Conservation (phyloP, 2,329 filamentous ascomycete species). For the Basipetospora chlamydospora region DNA sequence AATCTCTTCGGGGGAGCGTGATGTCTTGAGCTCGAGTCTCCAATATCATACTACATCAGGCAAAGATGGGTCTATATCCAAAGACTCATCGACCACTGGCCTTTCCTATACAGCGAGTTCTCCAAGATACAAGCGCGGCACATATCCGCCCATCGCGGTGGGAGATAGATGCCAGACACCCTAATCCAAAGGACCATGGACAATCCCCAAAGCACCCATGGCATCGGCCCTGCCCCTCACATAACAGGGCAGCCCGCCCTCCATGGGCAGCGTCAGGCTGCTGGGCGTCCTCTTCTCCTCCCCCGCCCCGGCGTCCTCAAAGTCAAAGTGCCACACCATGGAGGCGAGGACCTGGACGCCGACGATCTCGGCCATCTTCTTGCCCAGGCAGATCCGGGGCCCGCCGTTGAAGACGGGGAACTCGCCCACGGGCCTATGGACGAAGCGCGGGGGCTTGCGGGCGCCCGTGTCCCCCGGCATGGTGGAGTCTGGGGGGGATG, state of each 20-base stretch:
- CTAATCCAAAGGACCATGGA: no score
- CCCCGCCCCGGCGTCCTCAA: slow-evolving; percentile 26
- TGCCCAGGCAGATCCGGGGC: slow-evolving; percentile 44
- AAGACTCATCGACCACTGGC: no score
- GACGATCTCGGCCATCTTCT: slow-evolving; percentile 49
- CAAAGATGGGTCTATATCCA: no score
- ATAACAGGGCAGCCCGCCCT: slow-evolving; percentile 38
- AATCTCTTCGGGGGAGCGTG: no score
- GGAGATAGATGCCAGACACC: no score
- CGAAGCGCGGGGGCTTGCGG: slow-evolving; percentile 24
- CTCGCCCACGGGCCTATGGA: slow-evolving; percentile 32
- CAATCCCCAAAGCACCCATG: not conserved
- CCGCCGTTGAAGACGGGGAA: slow-evolving; percentile 54
- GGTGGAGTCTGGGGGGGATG: no score
- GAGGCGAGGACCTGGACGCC: slow-evolving; percentile 40
- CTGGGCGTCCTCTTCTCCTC: slow-evolving; percentile 40
- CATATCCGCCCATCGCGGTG: no score
- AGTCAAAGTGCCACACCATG: slow-evolving; percentile 34
- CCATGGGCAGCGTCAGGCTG: slow-evolving; percentile 50
- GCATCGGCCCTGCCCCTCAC: slow-evolving; percentile 12
- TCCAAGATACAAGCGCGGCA: no score
- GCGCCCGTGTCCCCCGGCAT: not conserved
- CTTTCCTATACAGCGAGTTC: no score
- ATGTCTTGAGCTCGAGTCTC: no score
- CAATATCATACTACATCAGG: no score